Percentiles rank a stretch among this genome's conserved stretches.
phyloP scores from a whole-genome alignment of 495 filamentous ascomycete genomes.

The Penicillium pulvis region DNA sequence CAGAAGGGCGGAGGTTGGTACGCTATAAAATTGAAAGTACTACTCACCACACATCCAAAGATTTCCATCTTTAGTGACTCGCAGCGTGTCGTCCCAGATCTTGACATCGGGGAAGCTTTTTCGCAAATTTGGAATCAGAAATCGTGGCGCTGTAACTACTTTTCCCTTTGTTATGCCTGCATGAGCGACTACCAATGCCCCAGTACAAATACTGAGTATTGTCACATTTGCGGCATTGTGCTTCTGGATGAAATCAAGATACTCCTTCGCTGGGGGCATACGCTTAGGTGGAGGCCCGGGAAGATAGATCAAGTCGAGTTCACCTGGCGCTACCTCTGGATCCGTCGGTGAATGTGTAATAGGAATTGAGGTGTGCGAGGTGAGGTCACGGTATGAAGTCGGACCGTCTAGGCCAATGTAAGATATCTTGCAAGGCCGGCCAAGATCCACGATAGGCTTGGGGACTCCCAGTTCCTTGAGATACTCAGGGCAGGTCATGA shows the following conservation, averaged over 20 bases:
- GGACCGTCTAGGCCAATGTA: constrained; percentile 42
- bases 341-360: constrained; percentile 45
- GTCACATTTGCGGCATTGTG: constrained; percentile 43
- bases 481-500: constrained; percentile 48
- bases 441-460: constrained; percentile 34
- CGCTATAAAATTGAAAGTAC: not conserved
- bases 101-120: constrained; percentile 46
- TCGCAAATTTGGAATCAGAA: constrained; percentile 45
- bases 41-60: constrained; percentile 61
- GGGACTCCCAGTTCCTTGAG: constrained; percentile 36
- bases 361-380: constrained; percentile 32
- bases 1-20: not conserved
- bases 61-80: constrained; percentile 59
- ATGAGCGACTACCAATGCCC: constrained; percentile 48
- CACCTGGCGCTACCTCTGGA: constrained; percentile 45
- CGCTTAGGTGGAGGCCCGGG: constrained; percentile 52
- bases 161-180: constrained; percentile 53
- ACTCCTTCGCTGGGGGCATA: constrained; percentile 30
- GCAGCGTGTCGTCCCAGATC: constrained; percentile 43
- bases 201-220: constrained; percentile 59
- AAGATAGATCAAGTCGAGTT: constrained; percentile 53
- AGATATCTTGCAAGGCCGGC: constrained; percentile 43
- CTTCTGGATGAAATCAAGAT: constrained; percentile 46
- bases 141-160: constrained; percentile 52
- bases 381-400: constrained; percentile 32